Evolutionary conservation across 805 yeast genomes (phyloP), one percentile per base, ranked within the genome.

Genomic region (Metschnikowia shivogae): DNA sequence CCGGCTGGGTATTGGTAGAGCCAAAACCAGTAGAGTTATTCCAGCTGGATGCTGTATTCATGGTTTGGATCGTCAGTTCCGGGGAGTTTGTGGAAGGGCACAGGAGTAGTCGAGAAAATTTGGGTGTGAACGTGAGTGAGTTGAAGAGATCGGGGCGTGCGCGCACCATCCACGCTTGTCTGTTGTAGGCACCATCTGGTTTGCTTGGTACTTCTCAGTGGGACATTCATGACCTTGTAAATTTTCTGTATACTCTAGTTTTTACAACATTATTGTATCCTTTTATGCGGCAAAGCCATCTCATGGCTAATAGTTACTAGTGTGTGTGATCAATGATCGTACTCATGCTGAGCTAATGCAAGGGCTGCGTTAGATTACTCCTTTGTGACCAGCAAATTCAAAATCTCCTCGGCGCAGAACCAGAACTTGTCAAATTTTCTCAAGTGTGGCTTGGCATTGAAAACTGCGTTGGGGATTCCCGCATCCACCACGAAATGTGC

Each of bases 381-480:
- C 42, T 32, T 39, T 39, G 35, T 39, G 27, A 39, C 42, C 42
- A 39, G 42, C 42, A 39, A 31, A 32, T 33, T 29, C 44, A 50
- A 28, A 36, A 36, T 39, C 17, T 39, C 49, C 39, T 70, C 74
- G 8, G 73, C 61, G 42, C 63, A 65, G 51, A 57, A 66, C 79
- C 78, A 75, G 43, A 68, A 66, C 54, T 65, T 67, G 44, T 71
- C 76, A 49, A 76, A 72, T 57, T 68, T 70, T 35, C 76, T 57
- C 56, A 75, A 61, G 46, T 65, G 67, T 2, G 68, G 60, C 53
- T 68, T 70, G 50, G 57, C 54, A 40, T 55, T 59, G 52, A 68
- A 83, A 35, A 77, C 79, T 56, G 68, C 74, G 59, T 70, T 72
- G 2, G 95, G 93, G 10, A 82, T 70, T 10, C 93, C 93, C 46